Conservation (phyloP, 441 rosid genomes). For the Hypseocharis bilobata region DNA sequence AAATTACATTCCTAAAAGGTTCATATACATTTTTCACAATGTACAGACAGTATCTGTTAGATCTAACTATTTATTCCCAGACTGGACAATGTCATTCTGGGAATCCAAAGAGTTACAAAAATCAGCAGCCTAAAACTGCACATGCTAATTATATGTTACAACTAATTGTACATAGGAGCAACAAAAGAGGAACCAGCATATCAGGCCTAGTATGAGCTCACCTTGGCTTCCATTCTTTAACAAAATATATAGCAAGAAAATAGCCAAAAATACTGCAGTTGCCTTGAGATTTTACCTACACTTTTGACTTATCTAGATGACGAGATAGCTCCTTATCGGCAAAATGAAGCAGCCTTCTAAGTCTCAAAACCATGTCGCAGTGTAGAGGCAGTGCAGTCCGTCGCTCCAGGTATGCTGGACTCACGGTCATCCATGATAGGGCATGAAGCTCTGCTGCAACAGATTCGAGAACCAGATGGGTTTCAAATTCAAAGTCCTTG, state of each 20-base stretch:
- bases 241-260: not conserved
- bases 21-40: not conserved
- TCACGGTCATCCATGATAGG: slow-evolving; percentile 90
- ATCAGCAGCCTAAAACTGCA: not conserved
- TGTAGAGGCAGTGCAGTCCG: slow-evolving; percentile 88
- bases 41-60: not conserved
- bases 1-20: not conserved
- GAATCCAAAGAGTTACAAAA: not conserved
- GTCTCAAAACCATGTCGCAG: slow-evolving; percentile 89
- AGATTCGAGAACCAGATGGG: slow-evolving; percentile 71
- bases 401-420: slow-evolving; percentile 77
- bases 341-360: slow-evolving; percentile 92
- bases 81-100: not conserved
- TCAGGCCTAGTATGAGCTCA: not conserved
- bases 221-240: not conserved
- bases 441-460: slow-evolving; percentile 92
- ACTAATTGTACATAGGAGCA: not conserved
- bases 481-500: slow-evolving; percentile 66
- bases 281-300: slow-evolving; percentile 8
- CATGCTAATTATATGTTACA: not conserved
- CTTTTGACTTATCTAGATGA: slow-evolving; percentile 49
- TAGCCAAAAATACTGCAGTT: not conserved
- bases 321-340: slow-evolving; percentile 80
- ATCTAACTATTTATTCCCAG: not conserved
- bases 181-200: not conserved